phyloP scores from a whole-genome alignment of 331 rosid genomes.

The Quercus phellos region DNA sequence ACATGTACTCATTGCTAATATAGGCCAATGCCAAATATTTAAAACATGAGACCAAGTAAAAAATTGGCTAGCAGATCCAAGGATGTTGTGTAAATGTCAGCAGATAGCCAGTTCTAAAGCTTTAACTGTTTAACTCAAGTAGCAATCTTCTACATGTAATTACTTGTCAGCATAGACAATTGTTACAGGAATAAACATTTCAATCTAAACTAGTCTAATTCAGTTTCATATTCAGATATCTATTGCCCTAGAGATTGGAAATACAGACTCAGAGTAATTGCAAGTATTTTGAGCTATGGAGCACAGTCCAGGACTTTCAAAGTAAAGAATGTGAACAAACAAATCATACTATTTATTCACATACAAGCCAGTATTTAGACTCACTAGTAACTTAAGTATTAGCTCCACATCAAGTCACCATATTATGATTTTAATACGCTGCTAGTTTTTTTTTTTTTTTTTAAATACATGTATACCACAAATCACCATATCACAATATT shows the following conservation, averaged over 20 bases:
- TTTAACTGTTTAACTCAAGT: neutral
- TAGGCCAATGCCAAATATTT: neutral
- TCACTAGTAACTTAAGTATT: neutral
- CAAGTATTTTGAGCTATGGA: neutral
- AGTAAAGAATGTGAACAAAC: neutral
- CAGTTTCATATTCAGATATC: neutral
- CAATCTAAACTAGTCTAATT: neutral
- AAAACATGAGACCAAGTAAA: neutral
- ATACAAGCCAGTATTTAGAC: neutral
- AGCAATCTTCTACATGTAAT: neutral
- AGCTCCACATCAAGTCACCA: neutral
- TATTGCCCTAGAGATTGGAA: neutral
- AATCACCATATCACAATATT: neutral
- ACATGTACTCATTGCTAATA: neutral
- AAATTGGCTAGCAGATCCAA: slow-evolving; percentile 1
- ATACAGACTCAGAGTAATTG: neutral
- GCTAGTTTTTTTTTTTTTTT: neutral
- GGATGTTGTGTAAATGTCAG: neutral
- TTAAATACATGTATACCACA: neutral
- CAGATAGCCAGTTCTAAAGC: neutral
- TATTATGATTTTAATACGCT: neutral
- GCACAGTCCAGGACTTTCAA: neutral
- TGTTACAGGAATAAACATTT: neutral
- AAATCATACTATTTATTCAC: neutral
- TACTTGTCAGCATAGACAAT: neutral